Evolutionary conservation across 345 rosid species (phyloP).

Genomic region (Capsella bursapastoris): DNA sequence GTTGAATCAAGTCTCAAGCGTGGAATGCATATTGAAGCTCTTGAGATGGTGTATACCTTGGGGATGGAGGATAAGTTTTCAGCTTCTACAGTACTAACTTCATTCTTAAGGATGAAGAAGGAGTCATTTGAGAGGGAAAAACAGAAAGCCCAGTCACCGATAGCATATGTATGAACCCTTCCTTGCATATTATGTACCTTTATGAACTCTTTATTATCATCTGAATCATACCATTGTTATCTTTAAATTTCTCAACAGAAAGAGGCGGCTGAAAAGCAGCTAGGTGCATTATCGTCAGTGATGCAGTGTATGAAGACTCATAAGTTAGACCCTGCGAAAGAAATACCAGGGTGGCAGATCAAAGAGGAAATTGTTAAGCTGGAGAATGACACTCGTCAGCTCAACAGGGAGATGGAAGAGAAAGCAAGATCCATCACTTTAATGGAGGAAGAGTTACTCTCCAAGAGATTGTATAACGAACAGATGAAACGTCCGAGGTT

Average conservation of each 20-base stretch:
- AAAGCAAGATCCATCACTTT: slow-evolving; percentile 52
- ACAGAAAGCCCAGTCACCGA: slow-evolving; percentile 47
- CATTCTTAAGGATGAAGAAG: slow-evolving; percentile 55
- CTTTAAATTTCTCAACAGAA: slow-evolving; percentile 48
- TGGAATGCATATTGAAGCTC: slow-evolving; percentile 64
- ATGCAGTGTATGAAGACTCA: slow-evolving; percentile 59
- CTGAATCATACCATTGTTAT: slow-evolving; percentile 27
- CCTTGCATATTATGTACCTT: slow-evolving; percentile 14
- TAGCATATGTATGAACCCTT: slow-evolving; percentile 47
- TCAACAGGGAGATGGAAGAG: slow-evolving; percentile 46
- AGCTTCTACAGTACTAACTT: slow-evolving; percentile 54
- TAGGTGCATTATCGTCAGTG: slow-evolving; percentile 55
- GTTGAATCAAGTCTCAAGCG: slow-evolving; percentile 57
- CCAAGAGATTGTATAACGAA: slow-evolving; percentile 46
- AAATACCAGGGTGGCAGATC: slow-evolving; percentile 61
- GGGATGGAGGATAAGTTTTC: slow-evolving; percentile 65
- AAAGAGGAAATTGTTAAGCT: slow-evolving; percentile 55
- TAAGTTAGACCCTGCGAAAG: slow-evolving; percentile 54
- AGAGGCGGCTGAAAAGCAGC: slow-evolving; percentile 54
- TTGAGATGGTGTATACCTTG: slow-evolving; percentile 60
- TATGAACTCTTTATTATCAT: neutral
- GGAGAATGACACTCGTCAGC: slow-evolving; percentile 58
- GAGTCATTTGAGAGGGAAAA: slow-evolving; percentile 54
- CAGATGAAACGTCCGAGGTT: slow-evolving; percentile 57
- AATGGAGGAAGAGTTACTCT: slow-evolving; percentile 46